Evolutionary conservation across 2,329 filamentous ascomycete genomes (phyloP), one percentile per base, ranked within the genome.

Genomic region (Hypoxylon sp.): DNA sequence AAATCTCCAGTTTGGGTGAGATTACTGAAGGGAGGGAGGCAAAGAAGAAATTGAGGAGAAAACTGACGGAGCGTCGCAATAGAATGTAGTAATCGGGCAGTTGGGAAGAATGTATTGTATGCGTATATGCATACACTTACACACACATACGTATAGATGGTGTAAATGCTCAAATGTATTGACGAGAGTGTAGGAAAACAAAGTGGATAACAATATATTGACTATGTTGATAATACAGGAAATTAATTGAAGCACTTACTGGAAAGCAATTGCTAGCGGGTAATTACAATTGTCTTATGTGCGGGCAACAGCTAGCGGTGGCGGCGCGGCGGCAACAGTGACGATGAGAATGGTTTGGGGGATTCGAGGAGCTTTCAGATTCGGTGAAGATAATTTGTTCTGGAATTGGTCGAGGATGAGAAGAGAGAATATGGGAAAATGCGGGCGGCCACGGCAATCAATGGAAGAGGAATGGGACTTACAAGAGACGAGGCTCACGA

Each of bases 161-260:
- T 49, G 45, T 28, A 23, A 14, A 28, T 23, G 23, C 43, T 38
- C 32, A 28, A 56, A 14, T 46, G 38, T 46, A 41, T 34, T 21
- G 25, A 49, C 25, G 13, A 56, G 21, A 57, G 30, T 14, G 28
- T 11, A 28, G 19, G n/a, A 45, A 34, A 32, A 50, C 13, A 17
- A 14, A 38, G n/a, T 17, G 21, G 43, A 34, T 19, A 3, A 10
- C 34, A 46, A 32, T 14, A 49, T 7, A 45, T 48, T 41, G 53
- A 14, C 30, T n/a, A 53, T 46, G 53, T 34, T 34, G 48, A 63
- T 23, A 23, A 53, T 36, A 30, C 19, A 48, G 36, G 55, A 56
- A 65, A 65, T 50, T 21, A 36, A 55, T 59, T 53, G 30, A 43
- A 56, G 5, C 38, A 62, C 66, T 68, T 50, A 68, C 66, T 38